Base-by-base conservation (phyloP, 2,329 filamentous ascomycete species). In the Paracoccidioides lutzii region DNA sequence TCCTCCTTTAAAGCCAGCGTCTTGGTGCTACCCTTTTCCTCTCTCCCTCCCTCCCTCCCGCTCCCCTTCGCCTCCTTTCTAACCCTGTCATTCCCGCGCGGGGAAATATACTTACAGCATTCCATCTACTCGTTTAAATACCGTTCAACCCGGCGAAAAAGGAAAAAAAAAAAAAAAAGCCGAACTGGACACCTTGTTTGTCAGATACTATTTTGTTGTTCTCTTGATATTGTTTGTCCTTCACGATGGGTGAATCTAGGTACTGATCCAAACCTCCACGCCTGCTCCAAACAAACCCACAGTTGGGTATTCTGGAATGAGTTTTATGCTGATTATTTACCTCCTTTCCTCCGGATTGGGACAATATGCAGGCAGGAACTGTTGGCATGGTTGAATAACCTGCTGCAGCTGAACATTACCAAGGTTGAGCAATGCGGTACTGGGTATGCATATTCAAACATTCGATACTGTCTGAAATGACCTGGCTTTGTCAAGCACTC, bases 371-470 rank as follows among this genome's bases (percentile, higher is more conserved):
- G 93, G 79, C 93, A 98, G 76, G 93, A 98, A 78, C 83, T 98
- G 65, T 80, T 98, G 65, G 81, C 84, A 76, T 98, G 93, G 93
- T 79, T 97, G 63, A 98, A 98, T 80, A 91, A 88, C 80, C 87
- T 98, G 60, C 84, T 98, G 53, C 90, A 96, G 77, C 85, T 98
- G 68, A 98, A 97, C 77, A 84, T 98, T 67, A 97, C 87, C 67
- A 97, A 96, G 76, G 89, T 98, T 71, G 93, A 98, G 78, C 93
- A 98, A 80, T 97, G 91, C 73, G 93, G 93, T 72, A 97, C 91
- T 68, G 93, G 91, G 91, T 97, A 84, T 65, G 79, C 63, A 45
- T 22, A 1, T 22, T 22, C 22, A 1, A 22, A 22, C 22, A 22
- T 22, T 22, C 22, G 1, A 22, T 22, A 22, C 22, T 22, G 22